Evolutionary conservation across 1,284 basidiomycete species (phyloP).

Genomic region (Fomitopsis palustris): DNA sequence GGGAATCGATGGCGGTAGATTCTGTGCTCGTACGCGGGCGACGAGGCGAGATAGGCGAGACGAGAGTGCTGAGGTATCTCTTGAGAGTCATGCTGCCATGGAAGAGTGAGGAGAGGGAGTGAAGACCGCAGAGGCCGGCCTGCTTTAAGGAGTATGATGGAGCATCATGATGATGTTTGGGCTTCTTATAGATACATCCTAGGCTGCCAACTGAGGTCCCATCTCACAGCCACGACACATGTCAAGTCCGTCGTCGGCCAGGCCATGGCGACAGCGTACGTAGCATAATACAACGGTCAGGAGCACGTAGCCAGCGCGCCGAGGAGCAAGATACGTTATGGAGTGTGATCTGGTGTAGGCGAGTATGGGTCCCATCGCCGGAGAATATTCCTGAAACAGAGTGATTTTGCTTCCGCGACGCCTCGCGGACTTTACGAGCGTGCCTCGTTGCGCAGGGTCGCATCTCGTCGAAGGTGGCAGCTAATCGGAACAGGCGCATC

Average conservation of each 20-base stretch:
- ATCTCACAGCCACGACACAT: not conserved
- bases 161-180: conserved; percentile 6
- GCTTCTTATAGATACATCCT: conserved; percentile 6
- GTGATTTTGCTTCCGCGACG: not conserved
- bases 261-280: conserved; percentile 2
- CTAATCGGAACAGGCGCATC: not conserved
- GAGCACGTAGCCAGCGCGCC: not conserved
- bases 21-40: not conserved
- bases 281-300: conserved; percentile 3
- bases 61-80: conserved; percentile 1
- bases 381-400: not conserved
- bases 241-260: not conserved
- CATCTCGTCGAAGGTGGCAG: not conserved
- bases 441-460: not conserved
- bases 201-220: conserved; percentile 5
- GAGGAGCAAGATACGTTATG: not conserved
- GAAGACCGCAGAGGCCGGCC: not conserved
- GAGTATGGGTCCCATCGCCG: conserved; percentile 6
- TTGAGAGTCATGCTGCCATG: conserved; percentile 7
- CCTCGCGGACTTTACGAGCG: not conserved
- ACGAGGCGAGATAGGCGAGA: not conserved
- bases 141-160: conserved; percentile 5
- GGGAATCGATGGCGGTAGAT: not conserved
- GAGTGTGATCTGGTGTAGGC: conserved; percentile 3
- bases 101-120: not conserved